phyloP scores from a whole-genome alignment of 306 rosid genomes.

The Pyrus pyrifolia region DNA sequence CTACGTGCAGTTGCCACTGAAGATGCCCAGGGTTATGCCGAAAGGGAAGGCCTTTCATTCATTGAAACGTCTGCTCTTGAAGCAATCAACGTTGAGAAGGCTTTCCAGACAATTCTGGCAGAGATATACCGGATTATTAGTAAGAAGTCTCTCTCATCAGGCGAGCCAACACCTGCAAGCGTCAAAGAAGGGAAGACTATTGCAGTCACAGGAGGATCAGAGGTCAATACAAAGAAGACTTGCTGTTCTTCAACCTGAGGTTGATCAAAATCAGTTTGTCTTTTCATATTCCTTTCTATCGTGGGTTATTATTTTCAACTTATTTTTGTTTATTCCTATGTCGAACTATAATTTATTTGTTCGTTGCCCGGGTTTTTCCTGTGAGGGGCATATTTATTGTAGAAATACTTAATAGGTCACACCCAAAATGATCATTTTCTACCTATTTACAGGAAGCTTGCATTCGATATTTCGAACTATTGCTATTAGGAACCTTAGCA shows the following conservation, averaged over 20 bases:
- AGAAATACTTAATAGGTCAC: neutral
- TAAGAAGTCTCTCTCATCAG: constrained; percentile 67
- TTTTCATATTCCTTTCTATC: neutral
- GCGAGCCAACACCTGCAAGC: constrained; percentile 35
- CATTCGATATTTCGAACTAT: neutral
- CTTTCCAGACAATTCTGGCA: constrained; percentile 74
- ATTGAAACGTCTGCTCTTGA: constrained; percentile 93
- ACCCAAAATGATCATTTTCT: neutral
- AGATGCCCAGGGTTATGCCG: constrained; percentile 80
- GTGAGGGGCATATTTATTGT: neutral
- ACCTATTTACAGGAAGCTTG: neutral
- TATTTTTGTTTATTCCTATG: constrained; percentile 1
- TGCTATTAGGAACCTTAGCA: neutral
- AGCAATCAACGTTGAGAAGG: constrained; percentile 77
- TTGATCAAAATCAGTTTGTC: neutral
- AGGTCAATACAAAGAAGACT: constrained; percentile 50
- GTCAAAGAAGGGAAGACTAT: constrained; percentile 70
- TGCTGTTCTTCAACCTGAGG: constrained; percentile 73
- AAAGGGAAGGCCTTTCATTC: constrained; percentile 84
- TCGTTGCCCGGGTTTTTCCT: constrained; percentile 8
- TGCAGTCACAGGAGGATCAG: constrained; percentile 37
- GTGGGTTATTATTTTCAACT: constrained; percentile 16
- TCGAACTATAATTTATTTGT: constrained; percentile 16
- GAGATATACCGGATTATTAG: constrained; percentile 83
- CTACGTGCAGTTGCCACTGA: constrained; percentile 81